Evolutionary conservation across 805 yeast genomes (phyloP), one percentile per base, ranked within the genome.

Genomic region (Pichia thaimueangensis): DNA sequence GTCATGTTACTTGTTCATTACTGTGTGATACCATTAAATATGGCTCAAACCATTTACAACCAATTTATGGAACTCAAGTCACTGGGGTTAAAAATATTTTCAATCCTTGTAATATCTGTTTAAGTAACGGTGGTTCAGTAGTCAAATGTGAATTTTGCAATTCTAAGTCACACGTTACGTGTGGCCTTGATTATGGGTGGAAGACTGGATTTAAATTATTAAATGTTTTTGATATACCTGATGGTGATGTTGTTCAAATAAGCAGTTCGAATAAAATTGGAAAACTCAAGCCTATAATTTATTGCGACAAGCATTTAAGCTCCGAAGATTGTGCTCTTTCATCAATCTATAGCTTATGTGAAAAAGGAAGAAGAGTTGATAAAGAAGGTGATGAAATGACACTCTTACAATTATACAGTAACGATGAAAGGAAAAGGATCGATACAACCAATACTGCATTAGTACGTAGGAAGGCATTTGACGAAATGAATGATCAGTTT

Each of bases 1-100:
- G 80, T 27, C 96, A 88, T 64, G 63, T 82, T 3, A 47, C 75
- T 3, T 88, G 97, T 62, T 80, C 89, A 0, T 38, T 83, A 0
- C 79, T 80, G 55, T 64, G 66, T 23, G 61, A 73, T 5, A 62
- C 65, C n/a, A 56, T 71, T 5, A 60, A 58, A 23, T 76, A 71
- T 54, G 76, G 69, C 0, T 64, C 67, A 1, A 45, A 55, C 17
- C 35, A 60, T 12, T 37, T 79, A 48, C 80, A 78, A 48, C 81
- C 80, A 0, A 59, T 72, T 7, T 51, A 60, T 20, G 75, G 76
- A 3, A 52, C 68, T 0, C 63, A 56, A 19, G 30, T 56, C 8
- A 42, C 59, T 3, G 47, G 64, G n/a, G 47, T 56, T n/a, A 51
- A 57, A 15, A 67, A 68, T 38, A 55, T 48, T 17, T 50, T 59